phyloP scores from a whole-genome alignment of 2,329 filamentous ascomycete species.

The Aspergillus candidus region DNA sequence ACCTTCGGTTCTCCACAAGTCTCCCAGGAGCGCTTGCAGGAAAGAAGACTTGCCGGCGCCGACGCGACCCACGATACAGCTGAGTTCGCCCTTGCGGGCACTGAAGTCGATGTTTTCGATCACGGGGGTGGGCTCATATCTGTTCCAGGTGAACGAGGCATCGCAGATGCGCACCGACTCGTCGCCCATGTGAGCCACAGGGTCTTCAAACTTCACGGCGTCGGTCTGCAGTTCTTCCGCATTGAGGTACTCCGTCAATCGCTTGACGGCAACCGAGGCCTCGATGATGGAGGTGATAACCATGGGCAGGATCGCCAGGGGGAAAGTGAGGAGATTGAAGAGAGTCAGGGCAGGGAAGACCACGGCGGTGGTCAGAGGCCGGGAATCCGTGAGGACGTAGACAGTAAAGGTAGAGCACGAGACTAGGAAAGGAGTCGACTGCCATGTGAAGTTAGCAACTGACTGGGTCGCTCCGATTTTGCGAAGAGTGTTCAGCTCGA shows the following conservation, averaged over 20 bases:
- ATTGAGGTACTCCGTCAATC: slow-evolving; percentile 75
- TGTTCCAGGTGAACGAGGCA: slow-evolving; percentile 92
- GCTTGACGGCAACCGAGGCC: slow-evolving; percentile 82
- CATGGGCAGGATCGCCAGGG: slow-evolving; percentile 90
- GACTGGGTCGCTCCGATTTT: slow-evolving; percentile 94
- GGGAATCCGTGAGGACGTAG: slow-evolving; percentile 77
- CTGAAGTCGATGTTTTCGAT: slow-evolving; percentile 81
- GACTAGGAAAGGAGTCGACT: slow-evolving; percentile 91
- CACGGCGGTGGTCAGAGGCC: slow-evolving; percentile 83
- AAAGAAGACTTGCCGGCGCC: slow-evolving; percentile 92
- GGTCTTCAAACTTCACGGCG: slow-evolving; percentile 64
- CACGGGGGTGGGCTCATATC: slow-evolving; percentile 61
- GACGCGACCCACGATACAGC: slow-evolving; percentile 90
- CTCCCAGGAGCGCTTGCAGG: slow-evolving; percentile 79
- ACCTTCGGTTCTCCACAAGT: slow-evolving; percentile 83
- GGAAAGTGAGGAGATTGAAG: slow-evolving; percentile 95
- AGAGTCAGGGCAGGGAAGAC: slow-evolving; percentile 89
- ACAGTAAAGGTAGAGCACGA: slow-evolving; percentile 95
- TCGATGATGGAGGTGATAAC: slow-evolving; percentile 96
- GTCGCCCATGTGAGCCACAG: slow-evolving; percentile 71
- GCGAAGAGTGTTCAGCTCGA: slow-evolving; percentile 88
- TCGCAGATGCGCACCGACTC: slow-evolving; percentile 79
- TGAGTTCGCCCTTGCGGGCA: slow-evolving; percentile 86
- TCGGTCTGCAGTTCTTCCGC: slow-evolving; percentile 87
- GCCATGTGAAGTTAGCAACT: slow-evolving; percentile 96